Base-by-base conservation (phyloP, 2,329 filamentous ascomycete genomes). In the Cercospora janseana region DNA sequence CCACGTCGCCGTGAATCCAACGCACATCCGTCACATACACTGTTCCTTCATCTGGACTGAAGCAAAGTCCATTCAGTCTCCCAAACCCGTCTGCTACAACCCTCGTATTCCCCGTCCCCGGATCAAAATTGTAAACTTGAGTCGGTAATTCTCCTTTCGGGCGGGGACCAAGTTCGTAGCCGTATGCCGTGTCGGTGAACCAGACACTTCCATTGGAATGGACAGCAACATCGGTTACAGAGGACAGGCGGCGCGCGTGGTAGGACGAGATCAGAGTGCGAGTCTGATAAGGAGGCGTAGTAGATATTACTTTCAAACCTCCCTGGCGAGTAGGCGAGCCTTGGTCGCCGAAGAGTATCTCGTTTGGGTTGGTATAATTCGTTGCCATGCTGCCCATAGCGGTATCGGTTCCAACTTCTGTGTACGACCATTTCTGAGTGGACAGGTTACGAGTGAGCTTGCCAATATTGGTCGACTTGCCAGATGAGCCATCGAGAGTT, bases 101-200 rank as follows among this genome's bases (percentile, higher is more conserved):
- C 1, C 74, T 71, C 3, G 83, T 66, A 1, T 76, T 74, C 0
- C 76, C 76, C 0, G 75, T 81, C 0, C 54, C 58, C 1, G 75
- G 72, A 34, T 79, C 74, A 40, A 77, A 76, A 2, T 79, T 74
- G 20, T 48, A 52, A 0, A 83, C 78, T 59, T 84, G 81, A 49
- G 76, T 77, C 4, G 72, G 77, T 8, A 83, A 61, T 0, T 74
- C 74, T 0, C 80, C 80, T 4, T 63, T 55, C 0, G 76, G 76
- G 0, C 80, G 72, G 58, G 83, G 83, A 18, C 78, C 71, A 59
- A 83, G 81, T 29, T 78, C 70, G 53, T 72, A 78, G 3, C 79
- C 82, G 55, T 84, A 85, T 4, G 75, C 71, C 0, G 79, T 76
- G 51, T 85, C 81, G 1, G 80, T 84, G 59, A 85, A 84, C 69